These are phyloP conservation scores for Colletotrichum agaves DNA, from an alignment of 2,329 filamentous ascomycete genomes.

Conservation along the genomic window DNA sequence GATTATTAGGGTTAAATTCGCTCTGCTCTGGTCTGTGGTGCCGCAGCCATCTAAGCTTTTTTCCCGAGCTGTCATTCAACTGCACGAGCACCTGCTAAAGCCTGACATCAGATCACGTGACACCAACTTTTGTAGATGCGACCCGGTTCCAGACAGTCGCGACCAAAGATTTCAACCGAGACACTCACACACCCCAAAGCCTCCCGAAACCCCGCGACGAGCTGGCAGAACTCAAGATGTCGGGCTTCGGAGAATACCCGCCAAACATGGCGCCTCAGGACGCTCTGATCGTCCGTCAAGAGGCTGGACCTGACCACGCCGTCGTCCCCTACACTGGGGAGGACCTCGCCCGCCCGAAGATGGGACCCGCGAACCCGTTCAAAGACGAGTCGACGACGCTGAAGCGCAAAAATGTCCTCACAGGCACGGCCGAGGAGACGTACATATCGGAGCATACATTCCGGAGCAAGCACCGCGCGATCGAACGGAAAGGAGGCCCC, in stretches of 20 bases:
- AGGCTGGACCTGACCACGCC: slow-evolving; percentile 66
- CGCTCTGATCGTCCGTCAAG: slow-evolving; percentile 68
- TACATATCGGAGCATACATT: slow-evolving; percentile 93
- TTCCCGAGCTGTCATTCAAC: not conserved
- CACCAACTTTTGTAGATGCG: slow-evolving; percentile 10
- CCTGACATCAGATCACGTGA: slow-evolving; percentile 39
- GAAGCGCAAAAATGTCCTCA: slow-evolving; percentile 85
- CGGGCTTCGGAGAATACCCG: slow-evolving; percentile 71
- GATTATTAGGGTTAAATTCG: not conserved
- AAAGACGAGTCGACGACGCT: slow-evolving; percentile 68
- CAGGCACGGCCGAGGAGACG: slow-evolving; percentile 88
- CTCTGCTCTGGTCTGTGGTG: not conserved
- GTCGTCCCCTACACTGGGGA: slow-evolving; percentile 76
- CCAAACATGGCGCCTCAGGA: slow-evolving; percentile 74
- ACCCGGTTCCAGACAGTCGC: slow-evolving; percentile 21
- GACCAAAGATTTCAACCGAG: slow-evolving; percentile 6
- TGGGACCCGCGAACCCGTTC: slow-evolving; percentile 82
- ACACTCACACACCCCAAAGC: slow-evolving; percentile 29
- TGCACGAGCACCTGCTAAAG: not conserved
- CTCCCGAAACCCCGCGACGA: slow-evolving; percentile 20
- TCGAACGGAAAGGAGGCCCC: slow-evolving; percentile 73
- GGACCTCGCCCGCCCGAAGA: slow-evolving; percentile 71
- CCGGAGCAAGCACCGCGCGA: slow-evolving; percentile 84
- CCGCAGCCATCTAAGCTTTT: slow-evolving; percentile 12
- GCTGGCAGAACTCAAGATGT: slow-evolving; percentile 56